Percentiles rank a stretch among this genome's conserved stretches.
phyloP scores from a whole-genome alignment of 306 rosid species.

The Herpetospermum pedunculosum region DNA sequence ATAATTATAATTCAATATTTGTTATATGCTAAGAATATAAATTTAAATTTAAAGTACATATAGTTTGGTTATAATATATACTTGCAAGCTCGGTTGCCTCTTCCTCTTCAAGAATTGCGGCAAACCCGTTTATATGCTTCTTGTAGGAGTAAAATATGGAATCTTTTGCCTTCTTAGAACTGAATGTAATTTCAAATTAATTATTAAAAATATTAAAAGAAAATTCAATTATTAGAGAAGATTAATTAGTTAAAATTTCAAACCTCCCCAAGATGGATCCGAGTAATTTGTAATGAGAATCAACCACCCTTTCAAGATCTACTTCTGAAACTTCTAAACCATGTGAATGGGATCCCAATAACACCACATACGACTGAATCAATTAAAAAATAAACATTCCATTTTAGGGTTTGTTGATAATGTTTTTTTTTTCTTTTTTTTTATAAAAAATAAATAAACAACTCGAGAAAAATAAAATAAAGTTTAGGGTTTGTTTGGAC shows the following conservation, averaged over 20 bases:
- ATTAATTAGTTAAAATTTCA: neutral
- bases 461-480: neutral
- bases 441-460: too few relatives aligned
- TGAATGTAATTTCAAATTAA: conserved; percentile 9
- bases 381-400: too few relatives aligned
- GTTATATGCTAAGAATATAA: neutral
- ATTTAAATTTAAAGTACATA: neutral
- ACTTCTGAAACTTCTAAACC: conserved; percentile 26
- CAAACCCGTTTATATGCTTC: conserved; percentile 52
- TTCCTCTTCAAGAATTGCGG: conserved; percentile 41
- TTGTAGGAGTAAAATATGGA: conserved; percentile 51
- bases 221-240: neutral
- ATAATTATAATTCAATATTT: neutral
- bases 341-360: conserved; percentile 67
- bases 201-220: neutral
- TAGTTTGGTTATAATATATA: conserved; percentile 2
- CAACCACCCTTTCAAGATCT: conserved; percentile 32
- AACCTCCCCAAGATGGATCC: conserved; percentile 37
- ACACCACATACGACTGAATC: conserved; percentile 47
- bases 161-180: conserved; percentile 35
- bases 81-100: conserved; percentile 32
- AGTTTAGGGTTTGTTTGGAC: neutral
- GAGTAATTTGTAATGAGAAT: conserved; percentile 44
- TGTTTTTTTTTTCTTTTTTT: too few relatives aligned
- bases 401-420: too few relatives aligned